Evolutionary conservation across 1,284 basidiomycete genomes (phyloP).

Genomic region (Jaminaea rosea): DNA sequence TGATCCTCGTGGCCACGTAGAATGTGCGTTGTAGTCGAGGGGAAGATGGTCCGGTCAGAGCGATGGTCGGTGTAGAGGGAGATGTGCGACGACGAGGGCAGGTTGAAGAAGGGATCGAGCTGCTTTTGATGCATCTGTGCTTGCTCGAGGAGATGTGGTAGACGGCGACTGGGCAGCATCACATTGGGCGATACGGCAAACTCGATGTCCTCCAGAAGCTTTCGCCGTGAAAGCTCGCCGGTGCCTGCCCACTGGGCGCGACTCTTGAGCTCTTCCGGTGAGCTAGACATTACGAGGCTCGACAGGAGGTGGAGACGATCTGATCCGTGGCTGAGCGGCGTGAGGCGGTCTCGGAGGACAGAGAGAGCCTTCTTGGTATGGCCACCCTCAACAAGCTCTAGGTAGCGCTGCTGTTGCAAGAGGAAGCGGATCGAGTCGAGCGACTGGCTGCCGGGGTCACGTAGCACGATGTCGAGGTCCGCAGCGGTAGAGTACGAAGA

Average conservation of each 20-base stretch:
- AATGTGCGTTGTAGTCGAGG: conserved; percentile 60
- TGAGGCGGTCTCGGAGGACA: conserved; percentile 76
- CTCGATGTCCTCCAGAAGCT: conserved; percentile 71
- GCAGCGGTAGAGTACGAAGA: conserved; percentile 11
- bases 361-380: conserved; percentile 73
- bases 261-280: conserved; percentile 66
- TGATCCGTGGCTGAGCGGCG: conserved; percentile 52
- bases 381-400: conserved; percentile 79
- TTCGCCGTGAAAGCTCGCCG: conserved; percentile 64
- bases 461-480: conserved; percentile 24
- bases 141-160: conserved; percentile 76
- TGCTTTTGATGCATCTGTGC: conserved; percentile 63
- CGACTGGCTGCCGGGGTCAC: conserved; percentile 18
- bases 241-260: conserved; percentile 84
- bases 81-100: conserved; percentile 52
- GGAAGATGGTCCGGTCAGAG: conserved; percentile 70
- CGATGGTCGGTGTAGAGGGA: conserved; percentile 78
- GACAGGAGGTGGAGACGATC: conserved; percentile 32
- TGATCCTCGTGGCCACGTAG: conserved; percentile 80
- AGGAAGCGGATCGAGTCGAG: conserved; percentile 64
- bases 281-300: conserved; percentile 27
- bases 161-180: conserved; percentile 84
- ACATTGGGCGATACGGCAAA: conserved; percentile 74
- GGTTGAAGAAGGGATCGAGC: conserved; percentile 37
- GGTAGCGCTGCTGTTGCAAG: conserved; percentile 87